Conservation (phyloP, 2,329 filamentous ascomycete species). For the Remersonia thermophila region DNA sequence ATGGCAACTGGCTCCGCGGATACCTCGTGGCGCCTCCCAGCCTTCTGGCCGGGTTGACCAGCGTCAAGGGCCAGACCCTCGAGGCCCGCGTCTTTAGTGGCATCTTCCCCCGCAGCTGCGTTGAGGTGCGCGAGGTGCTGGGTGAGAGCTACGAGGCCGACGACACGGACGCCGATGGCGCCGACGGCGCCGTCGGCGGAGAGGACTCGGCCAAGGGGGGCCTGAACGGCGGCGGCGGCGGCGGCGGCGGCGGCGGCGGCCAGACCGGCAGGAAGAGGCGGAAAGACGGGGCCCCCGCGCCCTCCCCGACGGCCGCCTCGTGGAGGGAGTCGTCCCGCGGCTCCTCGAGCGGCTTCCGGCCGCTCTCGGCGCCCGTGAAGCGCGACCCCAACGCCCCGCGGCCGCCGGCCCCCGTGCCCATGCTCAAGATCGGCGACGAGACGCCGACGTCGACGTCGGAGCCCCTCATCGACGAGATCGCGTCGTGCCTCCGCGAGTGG, state of each 20-base stretch:
- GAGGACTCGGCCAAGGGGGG: constrained; percentile 45
- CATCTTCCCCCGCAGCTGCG: constrained; percentile 89
- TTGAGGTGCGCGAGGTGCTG: constrained; percentile 86
- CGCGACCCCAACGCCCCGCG: constrained; percentile 59
- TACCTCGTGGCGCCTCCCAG: constrained; percentile 93
- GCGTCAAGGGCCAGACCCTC: constrained; percentile 79
- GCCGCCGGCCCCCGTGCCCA: constrained; percentile 84
- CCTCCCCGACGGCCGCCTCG: constrained; percentile 5
- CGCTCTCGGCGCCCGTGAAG: constrained; percentile 35
- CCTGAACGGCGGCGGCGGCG: constrained; percentile 22
- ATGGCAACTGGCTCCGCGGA: constrained; percentile 86
- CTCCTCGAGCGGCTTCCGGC: constrained; percentile 27
- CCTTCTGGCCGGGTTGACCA: constrained; percentile 80
- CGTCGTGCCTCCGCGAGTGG: constrained; percentile 94
- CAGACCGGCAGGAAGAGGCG: constrained; percentile 26
- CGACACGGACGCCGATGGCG: constrained; percentile 29
- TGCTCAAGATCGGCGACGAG: constrained; percentile 96
- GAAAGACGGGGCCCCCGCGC: constrained; percentile 21
- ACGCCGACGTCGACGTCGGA: constrained; percentile 81
- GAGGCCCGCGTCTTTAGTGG: constrained; percentile 97
- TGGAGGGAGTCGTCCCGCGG: constrained; percentile 9
- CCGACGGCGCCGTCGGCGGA: constrained; percentile 20
- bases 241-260: no score
- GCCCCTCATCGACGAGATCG: constrained; percentile 92
- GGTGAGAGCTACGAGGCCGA: constrained; percentile 54